Evolutionary conservation across 2,329 filamentous ascomycete genomes (phyloP), one percentile per base, ranked within the genome.

Genomic region (Pseudonectria buxi): DNA sequence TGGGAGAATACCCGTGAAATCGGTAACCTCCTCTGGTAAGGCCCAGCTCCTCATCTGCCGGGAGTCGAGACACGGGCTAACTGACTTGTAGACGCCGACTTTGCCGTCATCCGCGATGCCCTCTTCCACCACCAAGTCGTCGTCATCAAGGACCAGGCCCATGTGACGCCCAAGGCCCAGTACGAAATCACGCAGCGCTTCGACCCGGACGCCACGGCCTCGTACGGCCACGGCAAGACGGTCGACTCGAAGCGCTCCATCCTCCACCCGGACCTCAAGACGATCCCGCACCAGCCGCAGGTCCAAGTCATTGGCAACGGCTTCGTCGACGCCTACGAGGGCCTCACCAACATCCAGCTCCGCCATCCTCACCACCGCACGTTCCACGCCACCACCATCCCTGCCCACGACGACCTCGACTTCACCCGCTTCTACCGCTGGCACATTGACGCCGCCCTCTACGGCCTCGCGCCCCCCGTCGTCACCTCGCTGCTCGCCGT

Each of bases 361-460:
- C 74, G 74, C 37, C 85, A 89, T 53, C 84, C 85, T 6, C 84
- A 89, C 53, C 85, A 89, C 65, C 73, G 72, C 39, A 86, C 79
- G 1, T 89, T 89, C 61, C 84, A 89, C 58, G 73, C 75, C 34
- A 74, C 76, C 5, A 55, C 64, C 14, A 75, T 89, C 43, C 71
- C 81, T 0, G 61, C 59, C 11, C 57, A 61, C 7, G 66, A 72
- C n/a, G 70, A 74, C 41, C 57, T 69, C 14, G 62, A 62, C 47
- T 68, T 54, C 40, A 74, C 71, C 4, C 65, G 63, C 63, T 79
- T 86, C 62, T 88, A 85, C 61, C 69, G 83, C 40, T 88, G 84
- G 83, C 83, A 88, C 56, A 87, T 88, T 35, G 83, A 88, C 51
- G 83, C 84, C 4, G 83, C 83, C 2, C 64, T 88, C 6, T 88